Evolutionary conservation across 148 eudicot species (phyloP).

Genomic region (Cornus controversa): DNA sequence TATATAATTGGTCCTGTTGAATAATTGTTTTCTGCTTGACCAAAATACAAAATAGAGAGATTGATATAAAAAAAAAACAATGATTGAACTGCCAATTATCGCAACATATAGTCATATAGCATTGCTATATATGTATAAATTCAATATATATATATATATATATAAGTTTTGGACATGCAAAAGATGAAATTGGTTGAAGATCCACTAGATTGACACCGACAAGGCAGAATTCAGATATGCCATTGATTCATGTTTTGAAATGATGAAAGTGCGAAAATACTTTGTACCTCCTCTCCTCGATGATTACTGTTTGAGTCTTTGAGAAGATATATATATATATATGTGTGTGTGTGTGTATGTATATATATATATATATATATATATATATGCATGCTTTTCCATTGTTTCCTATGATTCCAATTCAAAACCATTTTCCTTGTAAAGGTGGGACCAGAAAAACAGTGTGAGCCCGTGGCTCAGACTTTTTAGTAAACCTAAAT

Average conservation of each 20-base stretch:
- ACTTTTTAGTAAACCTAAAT: constrained; percentile 21
- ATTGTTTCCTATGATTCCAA: too few species aligned
- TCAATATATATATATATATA: too few species aligned
- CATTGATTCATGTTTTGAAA: neutral
- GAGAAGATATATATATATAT: neutral
- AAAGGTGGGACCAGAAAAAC: constrained; percentile 13
- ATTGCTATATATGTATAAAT: too few species aligned
- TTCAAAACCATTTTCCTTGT: neutral
- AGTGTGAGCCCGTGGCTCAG: constrained; percentile 15
- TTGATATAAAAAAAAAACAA: too few species aligned
- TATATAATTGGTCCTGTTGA: too few species aligned
- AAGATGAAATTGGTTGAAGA: neutral
- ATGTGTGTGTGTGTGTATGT: neutral
- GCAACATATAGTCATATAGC: too few species aligned
- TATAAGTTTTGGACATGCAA: neutral
- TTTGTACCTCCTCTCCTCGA: neutral
- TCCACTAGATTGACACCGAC: neutral
- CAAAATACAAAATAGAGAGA: too few species aligned
- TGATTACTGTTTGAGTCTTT: neutral
- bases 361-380: too few species aligned
- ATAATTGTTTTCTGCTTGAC: too few species aligned
- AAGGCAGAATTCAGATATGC: neutral
- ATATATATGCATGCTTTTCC: neutral
- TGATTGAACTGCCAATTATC: too few species aligned
- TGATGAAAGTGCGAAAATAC: neutral